Evolutionary conservation across 2,329 filamentous ascomycete species (phyloP).

Genomic region (Lecanosticta acicola): DNA sequence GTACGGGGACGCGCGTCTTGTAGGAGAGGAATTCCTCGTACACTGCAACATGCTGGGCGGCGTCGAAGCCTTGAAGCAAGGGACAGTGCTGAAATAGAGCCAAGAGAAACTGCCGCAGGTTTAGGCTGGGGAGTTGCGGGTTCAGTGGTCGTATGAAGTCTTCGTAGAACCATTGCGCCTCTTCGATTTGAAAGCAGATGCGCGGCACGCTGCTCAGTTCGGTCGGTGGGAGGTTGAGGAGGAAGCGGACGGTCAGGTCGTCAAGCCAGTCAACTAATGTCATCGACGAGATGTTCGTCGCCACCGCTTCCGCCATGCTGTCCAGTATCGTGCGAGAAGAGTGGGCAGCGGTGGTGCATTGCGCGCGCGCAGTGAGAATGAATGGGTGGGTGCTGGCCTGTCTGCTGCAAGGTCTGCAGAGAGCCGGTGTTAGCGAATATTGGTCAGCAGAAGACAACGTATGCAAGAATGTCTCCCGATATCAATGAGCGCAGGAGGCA

Average conservation of each 20-base stretch:
- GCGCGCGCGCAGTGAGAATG: slow-evolving; percentile 3
- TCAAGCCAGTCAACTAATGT: slow-evolving; percentile 93
- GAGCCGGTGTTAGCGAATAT: not conserved
- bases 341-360: slow-evolving; percentile 17
- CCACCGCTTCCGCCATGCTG: slow-evolving; percentile 15
- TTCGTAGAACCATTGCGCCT: slow-evolving; percentile 99
- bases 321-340: slow-evolving; percentile 41
- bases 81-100: slow-evolving; percentile 93
- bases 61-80: slow-evolving; percentile 72
- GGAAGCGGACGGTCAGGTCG: slow-evolving; percentile 95
- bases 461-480: not conserved
- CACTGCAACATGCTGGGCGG: slow-evolving; percentile 70
- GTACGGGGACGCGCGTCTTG: slow-evolving; percentile 89
- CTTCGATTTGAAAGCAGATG: slow-evolving; percentile 97
- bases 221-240: slow-evolving; percentile 90
- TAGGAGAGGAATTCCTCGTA: slow-evolving; percentile 91
- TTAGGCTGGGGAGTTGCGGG: slow-evolving; percentile 75
- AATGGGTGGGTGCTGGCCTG: slow-evolving; percentile 1
- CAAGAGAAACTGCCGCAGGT: slow-evolving; percentile 77
- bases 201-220: slow-evolving; percentile 85
- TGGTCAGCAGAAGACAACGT: not conserved
- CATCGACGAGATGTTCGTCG: slow-evolving; percentile 54
- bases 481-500: slow-evolving; percentile 1
- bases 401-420: slow-evolving; percentile 7
- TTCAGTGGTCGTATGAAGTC: slow-evolving; percentile 86